Conservation (phyloP, 2,329 filamentous ascomycete species). For the Tolypocladium endophyticum region DNA sequence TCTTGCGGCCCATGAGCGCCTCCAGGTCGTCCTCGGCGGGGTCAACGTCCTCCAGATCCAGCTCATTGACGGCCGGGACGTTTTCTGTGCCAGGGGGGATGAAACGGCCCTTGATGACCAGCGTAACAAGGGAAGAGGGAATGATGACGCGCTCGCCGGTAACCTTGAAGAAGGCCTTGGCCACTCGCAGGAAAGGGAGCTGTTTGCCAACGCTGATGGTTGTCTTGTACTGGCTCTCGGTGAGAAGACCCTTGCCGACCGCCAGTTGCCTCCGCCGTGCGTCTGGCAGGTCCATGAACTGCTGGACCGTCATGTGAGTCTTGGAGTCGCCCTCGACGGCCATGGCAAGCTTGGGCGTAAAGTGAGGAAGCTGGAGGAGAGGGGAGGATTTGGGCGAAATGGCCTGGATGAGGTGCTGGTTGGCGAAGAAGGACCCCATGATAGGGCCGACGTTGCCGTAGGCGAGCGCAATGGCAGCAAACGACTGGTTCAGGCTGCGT, state of each 20-base stretch:
- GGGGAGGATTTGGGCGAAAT: constrained; percentile 74
- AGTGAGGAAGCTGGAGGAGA: constrained; percentile 82
- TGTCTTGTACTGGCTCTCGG: constrained; percentile 64
- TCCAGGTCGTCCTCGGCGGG: constrained; percentile 88
- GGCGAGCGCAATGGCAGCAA: constrained; percentile 76
- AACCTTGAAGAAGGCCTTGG: constrained; percentile 97
- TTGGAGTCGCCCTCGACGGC: constrained; percentile 67
- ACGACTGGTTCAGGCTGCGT: constrained; percentile 73
- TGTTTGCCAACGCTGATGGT: constrained; percentile 71
- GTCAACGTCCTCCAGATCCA: constrained; percentile 83
- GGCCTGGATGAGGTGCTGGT: constrained; percentile 84
- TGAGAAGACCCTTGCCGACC: constrained; percentile 60
- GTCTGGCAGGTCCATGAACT: constrained; percentile 79
- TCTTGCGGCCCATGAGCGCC: constrained; percentile 69
- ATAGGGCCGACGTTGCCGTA: constrained; percentile 78
- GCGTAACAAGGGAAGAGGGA: constrained; percentile 81
- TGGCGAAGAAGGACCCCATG: constrained; percentile 68
- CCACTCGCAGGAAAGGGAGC: constrained; percentile 72
- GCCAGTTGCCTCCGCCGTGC: constrained; percentile 60
- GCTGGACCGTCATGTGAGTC: constrained; percentile 67
- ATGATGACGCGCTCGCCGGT: constrained; percentile 89
- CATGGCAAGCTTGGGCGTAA: constrained; percentile 56
- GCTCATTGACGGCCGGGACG: constrained; percentile 62
- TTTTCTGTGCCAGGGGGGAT: constrained; percentile 74
- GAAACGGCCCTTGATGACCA: constrained; percentile 91